phyloP scores from a whole-genome alignment of 179 eudicot species.

The Pouteria campechiana region DNA sequence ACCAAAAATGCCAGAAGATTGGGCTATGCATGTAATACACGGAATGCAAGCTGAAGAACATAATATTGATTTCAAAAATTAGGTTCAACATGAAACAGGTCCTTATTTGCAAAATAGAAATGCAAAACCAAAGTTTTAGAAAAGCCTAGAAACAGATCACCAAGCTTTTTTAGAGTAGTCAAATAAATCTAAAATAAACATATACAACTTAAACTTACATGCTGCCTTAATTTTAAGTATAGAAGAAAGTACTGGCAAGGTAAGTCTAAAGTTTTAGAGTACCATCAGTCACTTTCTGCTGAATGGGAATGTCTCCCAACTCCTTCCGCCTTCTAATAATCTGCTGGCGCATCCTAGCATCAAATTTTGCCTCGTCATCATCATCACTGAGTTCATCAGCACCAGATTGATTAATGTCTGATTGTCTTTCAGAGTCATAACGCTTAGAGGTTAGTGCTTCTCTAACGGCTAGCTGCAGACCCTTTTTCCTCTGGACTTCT shows the following conservation, averaged over 20 bases:
- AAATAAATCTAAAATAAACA: too few relatives aligned
- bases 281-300: slow-evolving; percentile 46
- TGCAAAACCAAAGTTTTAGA: too few relatives aligned
- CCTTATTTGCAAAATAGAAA: too few relatives aligned
- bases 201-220: too few relatives aligned
- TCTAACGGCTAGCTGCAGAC: slow-evolving; percentile 60
- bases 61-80: too few relatives aligned
- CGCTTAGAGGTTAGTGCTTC: slow-evolving; percentile 66
- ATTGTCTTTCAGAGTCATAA: slow-evolving; percentile 35
- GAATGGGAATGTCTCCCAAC: slow-evolving; percentile 52
- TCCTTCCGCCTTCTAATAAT: slow-evolving; percentile 60
- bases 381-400: slow-evolving; percentile 39
- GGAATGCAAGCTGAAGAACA: too few relatives aligned
- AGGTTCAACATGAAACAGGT: too few relatives aligned
- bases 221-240: background rate
- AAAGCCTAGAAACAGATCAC: too few relatives aligned
- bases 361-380: slow-evolving; percentile 65
- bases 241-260: background rate
- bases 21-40: too few relatives aligned
- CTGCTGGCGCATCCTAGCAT: slow-evolving; percentile 84
- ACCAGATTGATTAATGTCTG: slow-evolving; percentile 17
- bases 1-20: too few relatives aligned
- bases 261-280: slow-evolving; percentile 1
- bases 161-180: too few relatives aligned
- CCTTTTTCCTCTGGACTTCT: slow-evolving; percentile 35